Conservation (phyloP, 2,329 filamentous ascomycete genomes). For the Penicillium sp. region DNA sequence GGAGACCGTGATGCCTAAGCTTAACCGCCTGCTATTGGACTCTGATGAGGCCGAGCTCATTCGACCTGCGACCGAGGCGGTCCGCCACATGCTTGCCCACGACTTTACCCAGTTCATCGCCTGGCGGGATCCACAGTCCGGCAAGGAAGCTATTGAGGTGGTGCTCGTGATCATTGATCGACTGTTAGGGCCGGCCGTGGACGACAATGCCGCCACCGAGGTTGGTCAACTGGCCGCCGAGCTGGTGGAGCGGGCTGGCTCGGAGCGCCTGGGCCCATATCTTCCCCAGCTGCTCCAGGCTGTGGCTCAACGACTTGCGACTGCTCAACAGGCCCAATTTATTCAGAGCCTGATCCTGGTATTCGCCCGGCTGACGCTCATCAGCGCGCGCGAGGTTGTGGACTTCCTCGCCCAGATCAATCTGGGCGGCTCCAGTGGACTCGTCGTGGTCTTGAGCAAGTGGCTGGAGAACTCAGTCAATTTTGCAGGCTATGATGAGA, state of each 20-base stretch:
- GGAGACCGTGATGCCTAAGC: constrained; percentile 78
- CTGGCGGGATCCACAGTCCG: constrained; percentile 74
- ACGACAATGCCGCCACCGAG: constrained; percentile 92
- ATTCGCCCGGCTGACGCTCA: constrained; percentile 84
- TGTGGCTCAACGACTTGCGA: constrained; percentile 79
- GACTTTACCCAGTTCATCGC: constrained; percentile 86
- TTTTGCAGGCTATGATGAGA: constrained; percentile 98
- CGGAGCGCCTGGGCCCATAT: constrained; percentile 86
- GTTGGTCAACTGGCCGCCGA: constrained; percentile 92
- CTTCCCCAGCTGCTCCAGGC: constrained; percentile 84
- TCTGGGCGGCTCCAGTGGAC: constrained; percentile 71
- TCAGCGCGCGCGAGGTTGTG: constrained; percentile 83
- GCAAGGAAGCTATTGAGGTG: constrained; percentile 82
- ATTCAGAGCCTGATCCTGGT: constrained; percentile 96
- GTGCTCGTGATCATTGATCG: constrained; percentile 90
- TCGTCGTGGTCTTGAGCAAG: constrained; percentile 85
- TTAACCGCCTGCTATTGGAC: constrained; percentile 77
- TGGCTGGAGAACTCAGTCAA: constrained; percentile 97
- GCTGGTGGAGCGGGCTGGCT: constrained; percentile 91
- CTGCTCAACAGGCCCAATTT: constrained; percentile 80
- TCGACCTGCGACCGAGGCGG: constrained; percentile 77
- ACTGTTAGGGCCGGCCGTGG: constrained; percentile 76
- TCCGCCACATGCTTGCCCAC: constrained; percentile 86
- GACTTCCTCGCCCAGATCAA: constrained; percentile 85
- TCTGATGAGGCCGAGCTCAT: constrained; percentile 86